Percentiles rank a stretch among this genome's conserved stretches.
phyloP scores from a whole-genome alignment of 805 yeast genomes.

The Kodamaea kaohsiungensis region DNA sequence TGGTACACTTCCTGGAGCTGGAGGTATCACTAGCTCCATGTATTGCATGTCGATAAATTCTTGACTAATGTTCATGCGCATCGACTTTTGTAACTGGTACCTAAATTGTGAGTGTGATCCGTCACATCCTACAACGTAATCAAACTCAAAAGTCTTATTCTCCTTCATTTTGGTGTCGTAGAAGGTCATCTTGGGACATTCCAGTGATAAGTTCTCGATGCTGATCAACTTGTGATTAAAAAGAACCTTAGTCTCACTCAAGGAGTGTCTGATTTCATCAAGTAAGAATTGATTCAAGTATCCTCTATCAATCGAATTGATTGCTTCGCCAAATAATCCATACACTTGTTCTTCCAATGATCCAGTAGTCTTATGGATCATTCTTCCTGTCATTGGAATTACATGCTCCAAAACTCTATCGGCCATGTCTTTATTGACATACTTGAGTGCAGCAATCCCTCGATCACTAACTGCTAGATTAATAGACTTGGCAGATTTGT shows the following conservation, averaged over 20 bases:
- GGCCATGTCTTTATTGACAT: conserved; percentile 62
- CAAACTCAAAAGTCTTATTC: conserved; percentile 35
- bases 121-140: conserved; percentile 79
- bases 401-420: conserved; percentile 55
- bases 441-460: conserved; percentile 70
- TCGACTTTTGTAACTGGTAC: conserved; percentile 60
- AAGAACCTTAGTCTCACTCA: conserved; percentile 39
- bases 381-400: conserved; percentile 86
- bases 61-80: conserved; percentile 71
- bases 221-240: conserved; percentile 60
- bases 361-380: conserved; percentile 78
- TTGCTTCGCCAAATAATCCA: conserved; percentile 79
- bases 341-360: conserved; percentile 61
- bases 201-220: conserved; percentile 28
- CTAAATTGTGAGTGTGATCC: conserved; percentile 81
- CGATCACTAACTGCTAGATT: conserved; percentile 87
- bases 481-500: conserved; percentile 49
- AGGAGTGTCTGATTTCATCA: conserved; percentile 53
- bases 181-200: conserved; percentile 26
- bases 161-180: conserved; percentile 18
- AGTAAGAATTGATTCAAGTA: conserved; percentile 64
- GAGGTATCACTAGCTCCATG: conserved; percentile 75
- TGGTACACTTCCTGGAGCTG: conserved; percentile 27
- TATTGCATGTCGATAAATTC: conserved; percentile 84
- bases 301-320: conserved; percentile 82